Base-by-base conservation (phyloP, 2,329 filamentous ascomycete species). In the Malbranchea zuffiana region DNA sequence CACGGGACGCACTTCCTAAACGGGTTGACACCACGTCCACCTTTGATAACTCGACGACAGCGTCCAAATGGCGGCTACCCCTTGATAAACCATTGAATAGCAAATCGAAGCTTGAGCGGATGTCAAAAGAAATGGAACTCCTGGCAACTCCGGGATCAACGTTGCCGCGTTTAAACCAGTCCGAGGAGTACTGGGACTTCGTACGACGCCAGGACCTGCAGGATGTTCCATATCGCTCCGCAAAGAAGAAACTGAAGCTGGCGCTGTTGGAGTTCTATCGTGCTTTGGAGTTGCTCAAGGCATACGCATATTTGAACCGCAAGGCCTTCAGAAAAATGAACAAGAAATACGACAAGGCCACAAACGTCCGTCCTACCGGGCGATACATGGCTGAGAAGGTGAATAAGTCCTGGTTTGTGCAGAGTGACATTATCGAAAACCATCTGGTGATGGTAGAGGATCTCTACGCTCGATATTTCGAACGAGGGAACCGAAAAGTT, bases 281-380 rank as follows among this genome's bases (percentile, higher is more conserved):
- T 13, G 81, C 83, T 1, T 69, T 98, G 10, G 90, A 98, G 55
- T 66, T 96, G 30, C 70, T 98, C 41, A 96, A 95, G 62, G 82
- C 84, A 0, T 98, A 93, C 51, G 80, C 86, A 1, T 65, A 93
- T 15, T 68, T 95, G 10, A 98, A 98, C 57, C 75, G 85, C 32
- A 94, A 85, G 0, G 90, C 86, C 0, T 96, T 96, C 53, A 79
- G 87, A 20, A 98, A 98, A 59, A 85, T 98, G 54, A 95, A 93
- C 62, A 98, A 98, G 60, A 98, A 98, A 61, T 96, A 92, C 56
- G 87, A 96, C 68, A 98, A 96, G 63, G 76, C 81, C 2, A 76
- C 86, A 39, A 75, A 86, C 49, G 80, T 85, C 26, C 74, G 80
- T 7, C 84, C 84, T 0, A 72, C 80, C 0, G 72, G 82, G 53